Percentiles rank a stretch among this genome's conserved stretches.
These are phyloP conservation scores for Setomelanomma holmii DNA, from an alignment of 2,329 filamentous ascomycete genomes.

Conservation along the genomic window DNA sequence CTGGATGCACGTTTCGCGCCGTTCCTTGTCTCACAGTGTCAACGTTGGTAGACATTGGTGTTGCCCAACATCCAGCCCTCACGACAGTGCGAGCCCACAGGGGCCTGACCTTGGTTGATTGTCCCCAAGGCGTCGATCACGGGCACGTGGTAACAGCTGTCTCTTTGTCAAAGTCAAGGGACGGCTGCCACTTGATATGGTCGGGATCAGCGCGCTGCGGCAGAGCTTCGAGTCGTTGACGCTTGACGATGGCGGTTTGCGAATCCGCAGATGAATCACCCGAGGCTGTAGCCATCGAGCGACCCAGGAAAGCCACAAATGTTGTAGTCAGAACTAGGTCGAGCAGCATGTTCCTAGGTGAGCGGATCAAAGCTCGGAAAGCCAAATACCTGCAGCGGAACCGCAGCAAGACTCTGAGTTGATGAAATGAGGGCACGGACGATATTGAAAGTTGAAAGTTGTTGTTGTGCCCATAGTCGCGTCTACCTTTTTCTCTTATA, in stretches of 20 bases:
- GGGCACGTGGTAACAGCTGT: not conserved
- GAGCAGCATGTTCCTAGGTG: not conserved
- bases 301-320: not conserved
- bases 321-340: not conserved
- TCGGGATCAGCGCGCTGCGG: not conserved
- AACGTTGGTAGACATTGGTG: not conserved
- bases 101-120: not conserved
- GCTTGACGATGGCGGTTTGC: not conserved
- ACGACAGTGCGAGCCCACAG: not conserved
- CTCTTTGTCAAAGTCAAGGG: not conserved
- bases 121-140: not conserved
- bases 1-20: not conserved
- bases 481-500: not conserved
- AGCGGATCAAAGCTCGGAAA: not conserved
- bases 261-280: not conserved
- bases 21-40: not conserved
- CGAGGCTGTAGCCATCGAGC: not conserved
- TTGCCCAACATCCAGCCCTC: not conserved
- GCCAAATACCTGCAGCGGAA: no score
- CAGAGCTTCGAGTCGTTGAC: not conserved
- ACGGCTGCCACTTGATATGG: conserved; percentile 1
- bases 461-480: not conserved
- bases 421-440: no score
- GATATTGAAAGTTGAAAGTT: no score
- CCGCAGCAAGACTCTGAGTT: no score